Percentiles rank a stretch among this genome's conserved stretches.
phyloP scores from a whole-genome alignment of 768 basidiomycete species.

The Podaxis mareebaensis region DNA sequence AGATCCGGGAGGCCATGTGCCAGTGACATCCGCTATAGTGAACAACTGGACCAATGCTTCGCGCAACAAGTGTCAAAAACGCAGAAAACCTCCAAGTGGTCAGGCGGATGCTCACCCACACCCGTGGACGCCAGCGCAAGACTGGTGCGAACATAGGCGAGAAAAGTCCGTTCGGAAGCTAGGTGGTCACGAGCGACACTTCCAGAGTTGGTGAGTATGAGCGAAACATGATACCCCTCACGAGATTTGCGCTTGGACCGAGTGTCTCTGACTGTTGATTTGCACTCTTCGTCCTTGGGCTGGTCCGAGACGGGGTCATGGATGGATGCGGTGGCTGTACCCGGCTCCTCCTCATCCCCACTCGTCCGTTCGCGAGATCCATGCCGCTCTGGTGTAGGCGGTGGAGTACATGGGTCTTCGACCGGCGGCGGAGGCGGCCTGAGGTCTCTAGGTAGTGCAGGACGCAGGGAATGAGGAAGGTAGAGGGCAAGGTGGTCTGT shows the following conservation, averaged over 20 bases:
- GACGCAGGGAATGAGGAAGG: conserved; percentile 1
- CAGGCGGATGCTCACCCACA: conserved; percentile 39
- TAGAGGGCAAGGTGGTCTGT: conserved; percentile 12
- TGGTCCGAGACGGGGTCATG: not conserved
- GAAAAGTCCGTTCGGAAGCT: conserved; percentile 54
- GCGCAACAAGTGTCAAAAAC: not conserved
- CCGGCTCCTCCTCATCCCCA: not conserved
- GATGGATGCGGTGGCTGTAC: not conserved
- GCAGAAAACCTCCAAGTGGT: not conserved
- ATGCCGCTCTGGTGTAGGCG: not conserved
- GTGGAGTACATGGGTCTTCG: not conserved
- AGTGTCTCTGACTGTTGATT: not conserved
- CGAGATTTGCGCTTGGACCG: conserved; percentile 9
- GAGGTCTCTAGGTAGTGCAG: conserved; percentile 5
- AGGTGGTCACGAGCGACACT: conserved; percentile 57
- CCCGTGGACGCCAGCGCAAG: conserved; percentile 50
- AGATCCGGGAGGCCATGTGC: not conserved
- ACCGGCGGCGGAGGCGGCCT: not conserved
- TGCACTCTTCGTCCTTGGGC: no score
- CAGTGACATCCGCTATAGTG: conserved; percentile 16
- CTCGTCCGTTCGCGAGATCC: not conserved
- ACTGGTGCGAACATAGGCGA: conserved; percentile 59
- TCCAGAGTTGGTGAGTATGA: conserved; percentile 48
- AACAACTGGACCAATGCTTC: conserved; percentile 21
- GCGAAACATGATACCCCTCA: conserved; percentile 15